Conservation (phyloP, 768 basidiomycete genomes). For the Auricularia cornea region DNA sequence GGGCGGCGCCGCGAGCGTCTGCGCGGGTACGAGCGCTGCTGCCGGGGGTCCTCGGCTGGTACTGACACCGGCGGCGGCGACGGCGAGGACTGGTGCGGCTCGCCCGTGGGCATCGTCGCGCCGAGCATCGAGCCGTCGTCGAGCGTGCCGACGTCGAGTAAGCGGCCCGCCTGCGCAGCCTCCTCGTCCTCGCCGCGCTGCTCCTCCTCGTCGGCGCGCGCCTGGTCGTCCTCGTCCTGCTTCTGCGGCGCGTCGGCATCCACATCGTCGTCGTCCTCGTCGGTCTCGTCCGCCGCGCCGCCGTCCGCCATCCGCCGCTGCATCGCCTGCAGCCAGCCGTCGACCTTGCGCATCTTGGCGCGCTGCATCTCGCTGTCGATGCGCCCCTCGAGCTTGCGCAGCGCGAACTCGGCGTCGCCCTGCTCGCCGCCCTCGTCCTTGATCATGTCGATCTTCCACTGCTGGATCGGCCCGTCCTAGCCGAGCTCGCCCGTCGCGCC, state of each 20-base stretch:
- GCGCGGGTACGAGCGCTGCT: conserved; percentile 13
- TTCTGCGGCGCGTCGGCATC: conserved; percentile 5
- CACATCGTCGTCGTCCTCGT: not conserved
- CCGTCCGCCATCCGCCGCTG: conserved; percentile 38
- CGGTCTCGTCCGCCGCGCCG: not conserved
- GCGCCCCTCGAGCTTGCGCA: conserved; percentile 75
- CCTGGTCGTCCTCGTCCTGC: not conserved
- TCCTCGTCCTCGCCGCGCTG: not conserved
- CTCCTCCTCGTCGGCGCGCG: conserved; percentile 1
- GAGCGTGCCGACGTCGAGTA: not conserved
- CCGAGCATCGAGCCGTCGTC: not conserved
- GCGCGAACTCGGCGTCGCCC: no score
- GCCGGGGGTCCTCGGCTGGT: conserved; percentile 3
- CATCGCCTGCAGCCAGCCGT: conserved; percentile 72
- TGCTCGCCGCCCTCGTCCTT: conserved; percentile 66
- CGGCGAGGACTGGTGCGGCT: not conserved
- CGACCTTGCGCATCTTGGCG: conserved; percentile 68
- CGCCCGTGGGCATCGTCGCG: not conserved
- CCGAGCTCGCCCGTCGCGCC: conserved; percentile 31
- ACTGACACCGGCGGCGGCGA: not conserved
- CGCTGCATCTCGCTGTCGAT: conserved; percentile 65
- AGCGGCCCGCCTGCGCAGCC: not conserved
- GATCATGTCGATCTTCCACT: conserved; percentile 48
- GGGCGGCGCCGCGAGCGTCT: conserved; percentile 11
- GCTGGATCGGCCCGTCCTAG: conserved; percentile 54